phyloP scores from a whole-genome alignment of 305 asterid species.

The Plantago rigida region DNA sequence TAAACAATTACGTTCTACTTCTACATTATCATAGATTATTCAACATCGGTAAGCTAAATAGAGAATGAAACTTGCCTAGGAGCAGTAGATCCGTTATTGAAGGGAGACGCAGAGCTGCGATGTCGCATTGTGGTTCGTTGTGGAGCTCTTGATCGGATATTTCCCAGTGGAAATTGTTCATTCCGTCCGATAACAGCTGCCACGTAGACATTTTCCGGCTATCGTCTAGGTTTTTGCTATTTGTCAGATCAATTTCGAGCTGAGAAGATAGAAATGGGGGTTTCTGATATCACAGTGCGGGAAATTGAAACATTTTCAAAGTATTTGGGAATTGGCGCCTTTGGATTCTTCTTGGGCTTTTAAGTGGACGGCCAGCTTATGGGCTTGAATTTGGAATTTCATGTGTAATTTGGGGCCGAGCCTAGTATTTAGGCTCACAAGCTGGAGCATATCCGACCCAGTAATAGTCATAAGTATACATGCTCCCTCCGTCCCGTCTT shows the following conservation, averaged over 20 bases:
- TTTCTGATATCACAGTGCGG: conserved; percentile 27
- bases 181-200: conserved; percentile 55
- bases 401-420: no score
- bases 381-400: background rate
- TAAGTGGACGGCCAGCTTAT: background rate
- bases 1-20: background rate
- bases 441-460: no score
- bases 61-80: conserved; percentile 34
- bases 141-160: conserved; percentile 30
- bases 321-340: conserved; percentile 18
- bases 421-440: no score
- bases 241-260: background rate
- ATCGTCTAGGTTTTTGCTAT: conserved; percentile 32
- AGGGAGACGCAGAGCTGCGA: conserved; percentile 45
- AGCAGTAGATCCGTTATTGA: conserved; percentile 78
- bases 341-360: conserved; percentile 3
- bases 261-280: background rate
- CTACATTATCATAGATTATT: background rate
- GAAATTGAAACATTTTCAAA: conserved; percentile 23
- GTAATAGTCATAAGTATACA: no score
- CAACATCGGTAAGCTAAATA: background rate
- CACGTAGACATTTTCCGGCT: conserved; percentile 63
- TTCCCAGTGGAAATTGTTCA: conserved; percentile 58
- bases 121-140: conserved; percentile 26
- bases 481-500: no score